Evolutionary conservation across 129 eudicot genomes (phyloP).

Genomic region (Logfia minima): DNA sequence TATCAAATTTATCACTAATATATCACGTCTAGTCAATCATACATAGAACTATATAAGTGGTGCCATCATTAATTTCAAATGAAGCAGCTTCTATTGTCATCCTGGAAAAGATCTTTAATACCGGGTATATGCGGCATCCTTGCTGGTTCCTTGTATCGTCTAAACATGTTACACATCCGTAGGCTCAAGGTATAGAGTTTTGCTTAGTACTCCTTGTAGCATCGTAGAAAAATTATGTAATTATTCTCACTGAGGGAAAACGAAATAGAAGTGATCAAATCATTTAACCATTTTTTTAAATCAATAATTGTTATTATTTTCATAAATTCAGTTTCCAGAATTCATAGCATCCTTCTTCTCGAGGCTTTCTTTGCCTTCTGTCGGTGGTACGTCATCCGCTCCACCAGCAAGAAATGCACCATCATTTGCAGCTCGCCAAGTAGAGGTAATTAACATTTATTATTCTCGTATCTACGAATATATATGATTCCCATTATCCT

Average conservation of each 20-base stretch:
- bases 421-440: slow-evolving; percentile 55
- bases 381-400: slow-evolving; percentile 56
- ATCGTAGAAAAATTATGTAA: slow-evolving; percentile 1
- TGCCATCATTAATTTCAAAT: slow-evolving; percentile 7
- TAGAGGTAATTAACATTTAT: slow-evolving; percentile 56
- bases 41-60: too few relatives aligned
- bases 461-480: slow-evolving; percentile 9
- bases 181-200: slow-evolving; percentile 60
- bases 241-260: not conserved
- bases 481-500: not conserved
- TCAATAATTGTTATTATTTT: not conserved
- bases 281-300: slow-evolving; percentile 6
- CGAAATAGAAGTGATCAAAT: not conserved
- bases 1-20: too few relatives aligned
- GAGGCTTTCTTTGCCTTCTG: slow-evolving; percentile 68
- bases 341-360: slow-evolving; percentile 77
- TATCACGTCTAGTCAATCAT: too few relatives aligned
- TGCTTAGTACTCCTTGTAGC: not conserved
- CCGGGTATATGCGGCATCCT: slow-evolving; percentile 94
- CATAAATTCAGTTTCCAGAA: slow-evolving; percentile 69
- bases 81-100: slow-evolving; percentile 87
- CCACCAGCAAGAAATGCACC: slow-evolving; percentile 64
- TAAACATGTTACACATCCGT: slow-evolving; percentile 66
- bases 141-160: slow-evolving; percentile 83
- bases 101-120: slow-evolving; percentile 88